These are phyloP conservation scores for Porosira glacialis DNA, from an alignment of 352 stramenopile genomes.

Conservation along the genomic window DNA sequence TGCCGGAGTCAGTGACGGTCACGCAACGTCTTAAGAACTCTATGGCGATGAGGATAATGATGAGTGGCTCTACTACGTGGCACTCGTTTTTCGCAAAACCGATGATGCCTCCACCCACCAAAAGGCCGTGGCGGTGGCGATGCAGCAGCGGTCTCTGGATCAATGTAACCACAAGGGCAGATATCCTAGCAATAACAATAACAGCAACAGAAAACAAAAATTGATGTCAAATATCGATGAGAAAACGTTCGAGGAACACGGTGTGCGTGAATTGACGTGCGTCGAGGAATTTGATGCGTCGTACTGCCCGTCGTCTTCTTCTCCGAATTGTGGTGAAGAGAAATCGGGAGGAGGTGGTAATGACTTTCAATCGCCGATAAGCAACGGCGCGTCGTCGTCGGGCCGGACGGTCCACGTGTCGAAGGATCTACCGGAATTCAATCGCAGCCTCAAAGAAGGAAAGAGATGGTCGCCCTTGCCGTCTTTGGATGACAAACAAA, in stretches of 20 bases:
- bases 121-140: no score
- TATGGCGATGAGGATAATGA: slow-evolving; percentile 35
- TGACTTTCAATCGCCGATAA: slow-evolving; percentile 34
- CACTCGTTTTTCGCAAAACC: slow-evolving; percentile 57
- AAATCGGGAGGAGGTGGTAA: no score
- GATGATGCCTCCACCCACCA: no score
- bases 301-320: not conserved
- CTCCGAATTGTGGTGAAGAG: not conserved
- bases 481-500: slow-evolving; percentile 17
- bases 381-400: slow-evolving; percentile 5
- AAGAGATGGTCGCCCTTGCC: no score
- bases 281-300: slow-evolving; percentile 16
- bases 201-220: no score
- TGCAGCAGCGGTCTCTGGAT: slow-evolving; percentile 18
- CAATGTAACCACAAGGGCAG: no score
- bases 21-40: no score
- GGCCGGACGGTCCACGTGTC: slow-evolving; percentile 41
- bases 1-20: no score
- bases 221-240: no score
- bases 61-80: slow-evolving; percentile 70
- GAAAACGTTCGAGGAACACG: no score
- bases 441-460: slow-evolving; percentile 49
- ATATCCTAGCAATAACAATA: no score
- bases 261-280: no score
- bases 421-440: slow-evolving; percentile 49